Evolutionary conservation across 768 basidiomycete species (phyloP).

Genomic region (Naganishia vishniacii): DNA sequence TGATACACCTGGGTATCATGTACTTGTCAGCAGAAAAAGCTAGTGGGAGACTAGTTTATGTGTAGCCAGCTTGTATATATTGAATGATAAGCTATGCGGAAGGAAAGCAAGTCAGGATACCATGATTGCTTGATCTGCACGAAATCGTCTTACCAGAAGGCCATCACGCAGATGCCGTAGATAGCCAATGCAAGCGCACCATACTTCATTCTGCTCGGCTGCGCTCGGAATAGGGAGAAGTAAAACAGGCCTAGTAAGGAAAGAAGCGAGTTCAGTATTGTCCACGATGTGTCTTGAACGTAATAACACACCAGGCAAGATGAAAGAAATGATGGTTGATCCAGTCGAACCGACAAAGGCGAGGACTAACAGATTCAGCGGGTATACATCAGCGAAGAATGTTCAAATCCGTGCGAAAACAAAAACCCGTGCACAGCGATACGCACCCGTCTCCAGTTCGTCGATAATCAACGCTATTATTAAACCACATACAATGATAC

Average conservation of each 20-base stretch:
- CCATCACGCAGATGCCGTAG: slow-evolving; percentile 73
- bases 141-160: slow-evolving; percentile 69
- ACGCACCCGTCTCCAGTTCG: slow-evolving; percentile 47
- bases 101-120: not conserved
- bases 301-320: slow-evolving; percentile 60
- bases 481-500: slow-evolving; percentile 36
- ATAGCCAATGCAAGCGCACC: slow-evolving; percentile 62
- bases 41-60: slow-evolving; percentile 18
- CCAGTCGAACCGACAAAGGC: slow-evolving; percentile 96
- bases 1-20: not conserved
- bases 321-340: slow-evolving; percentile 93
- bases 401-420: no score
- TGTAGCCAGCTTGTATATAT: slow-evolving; percentile 60
- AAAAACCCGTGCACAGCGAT: not conserved
- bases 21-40: no score
- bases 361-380: slow-evolving; percentile 57
- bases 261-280: slow-evolving; percentile 48
- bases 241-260: slow-evolving; percentile 53
- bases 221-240: slow-evolving; percentile 77
- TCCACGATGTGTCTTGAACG: not conserved
- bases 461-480: slow-evolving; percentile 43
- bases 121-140: not conserved
- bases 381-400: no score
- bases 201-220: slow-evolving; percentile 57
- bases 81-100: slow-evolving; percentile 62